Conservation (phyloP, 2,329 filamentous ascomycete species). For the Coleophoma eucalyptorum region DNA sequence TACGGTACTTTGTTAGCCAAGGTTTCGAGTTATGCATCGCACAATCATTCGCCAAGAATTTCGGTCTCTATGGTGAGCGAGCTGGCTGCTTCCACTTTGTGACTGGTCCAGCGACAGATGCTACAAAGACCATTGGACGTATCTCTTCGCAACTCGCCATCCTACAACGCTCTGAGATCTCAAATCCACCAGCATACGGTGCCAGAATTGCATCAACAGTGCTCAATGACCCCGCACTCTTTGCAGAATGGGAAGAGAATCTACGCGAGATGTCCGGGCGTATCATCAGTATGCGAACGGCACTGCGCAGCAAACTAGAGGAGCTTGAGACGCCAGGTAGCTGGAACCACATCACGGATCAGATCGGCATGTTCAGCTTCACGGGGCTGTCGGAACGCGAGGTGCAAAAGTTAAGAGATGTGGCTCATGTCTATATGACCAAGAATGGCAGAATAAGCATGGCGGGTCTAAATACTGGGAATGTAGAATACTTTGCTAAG, state of each 20-base stretch:
- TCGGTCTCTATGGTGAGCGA: slow-evolving; percentile 94
- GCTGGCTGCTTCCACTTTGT: slow-evolving; percentile 96
- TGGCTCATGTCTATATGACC: slow-evolving; percentile 83
- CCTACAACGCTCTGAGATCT: slow-evolving; percentile 95
- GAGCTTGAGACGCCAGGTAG: slow-evolving; percentile 79
- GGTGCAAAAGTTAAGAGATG: slow-evolving; percentile 64
- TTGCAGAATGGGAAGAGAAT: slow-evolving; percentile 86
- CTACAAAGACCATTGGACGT: slow-evolving; percentile 52
- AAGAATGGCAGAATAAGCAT: slow-evolving; percentile 98
- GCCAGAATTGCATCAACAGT: slow-evolving; percentile 82
- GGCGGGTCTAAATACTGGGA: slow-evolving; percentile 92
- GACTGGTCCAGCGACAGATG: slow-evolving; percentile 66
- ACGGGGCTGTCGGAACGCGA: slow-evolving; percentile 74
- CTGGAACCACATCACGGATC: slow-evolving; percentile 97
- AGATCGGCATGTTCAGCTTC: slow-evolving; percentile 99
- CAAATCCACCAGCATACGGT: slow-evolving; percentile 92
- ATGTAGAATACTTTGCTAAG: slow-evolving; percentile 89
- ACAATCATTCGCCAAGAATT: slow-evolving; percentile 97
- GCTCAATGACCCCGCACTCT: slow-evolving; percentile 78
- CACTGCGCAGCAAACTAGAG: slow-evolving; percentile 76
- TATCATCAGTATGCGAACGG: slow-evolving; percentile 87
- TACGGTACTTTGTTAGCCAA: slow-evolving; percentile 89
- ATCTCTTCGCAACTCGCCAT: slow-evolving; percentile 88
- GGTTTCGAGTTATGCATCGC: slow-evolving; percentile 86
- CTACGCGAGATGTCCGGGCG: slow-evolving; percentile 90